A percentile compares a stretch with the other conserved stretches of the same genome.
These are phyloP conservation scores for Dianthus caryophyllus DNA, from an alignment of 148 eudicot genomes.

Conservation along the genomic window DNA sequence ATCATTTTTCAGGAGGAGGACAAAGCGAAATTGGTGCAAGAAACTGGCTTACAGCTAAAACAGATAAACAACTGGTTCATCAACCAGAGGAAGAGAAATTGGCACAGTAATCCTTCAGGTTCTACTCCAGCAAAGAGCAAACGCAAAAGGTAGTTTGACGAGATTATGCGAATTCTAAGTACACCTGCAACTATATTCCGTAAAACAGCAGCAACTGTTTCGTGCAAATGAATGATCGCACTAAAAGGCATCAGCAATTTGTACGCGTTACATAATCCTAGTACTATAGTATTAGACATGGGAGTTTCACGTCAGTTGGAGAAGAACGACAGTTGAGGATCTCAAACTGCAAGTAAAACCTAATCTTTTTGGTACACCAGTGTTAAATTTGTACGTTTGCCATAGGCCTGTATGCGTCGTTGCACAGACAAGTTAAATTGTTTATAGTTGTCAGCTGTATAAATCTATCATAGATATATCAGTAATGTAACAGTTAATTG, in stretches of 20 bases:
- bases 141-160: constrained; percentile 64
- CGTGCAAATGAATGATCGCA: constrained; percentile 24
- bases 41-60: constrained; percentile 86
- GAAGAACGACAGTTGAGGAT: no score
- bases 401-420: constrained; percentile 20
- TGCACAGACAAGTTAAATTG: constrained; percentile 28
- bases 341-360: neutral
- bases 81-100: constrained; percentile 89
- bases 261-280: constrained; percentile 2
- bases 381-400: constrained; percentile 13
- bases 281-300: constrained; percentile 12
- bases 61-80: constrained; percentile 98
- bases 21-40: constrained; percentile 88
- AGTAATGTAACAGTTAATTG: no score
- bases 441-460: constrained; percentile 11
- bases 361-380: neutral
- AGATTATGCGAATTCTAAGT: neutral
- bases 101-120: constrained; percentile 87
- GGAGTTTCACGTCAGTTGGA: neutral
- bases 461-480: neutral
- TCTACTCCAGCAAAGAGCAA: constrained; percentile 61
- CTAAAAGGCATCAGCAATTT: neutral
- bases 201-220: constrained; percentile 24
- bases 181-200: neutral
- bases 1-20: constrained; percentile 69